Evolutionary conservation across 176 grass and related monocot genomes (phyloP), one percentile per base, ranked within the genome.

Genomic region (Cocos nucifera): DNA sequence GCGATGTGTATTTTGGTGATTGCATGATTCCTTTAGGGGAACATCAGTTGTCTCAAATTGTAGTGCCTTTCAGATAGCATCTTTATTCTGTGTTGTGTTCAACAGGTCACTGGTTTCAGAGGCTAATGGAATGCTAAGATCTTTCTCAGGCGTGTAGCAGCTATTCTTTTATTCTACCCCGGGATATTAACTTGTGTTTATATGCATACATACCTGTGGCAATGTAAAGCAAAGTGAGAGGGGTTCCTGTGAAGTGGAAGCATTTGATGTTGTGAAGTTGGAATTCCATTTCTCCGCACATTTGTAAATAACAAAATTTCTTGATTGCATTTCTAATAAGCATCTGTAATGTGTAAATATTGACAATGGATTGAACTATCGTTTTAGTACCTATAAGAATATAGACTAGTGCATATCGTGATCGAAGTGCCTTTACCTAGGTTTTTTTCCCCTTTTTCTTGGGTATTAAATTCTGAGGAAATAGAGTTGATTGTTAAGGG

Each of bases 101-200:
- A 61, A 39, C 58, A 61, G 75, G 67, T 82, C 62, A 57, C 67
- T 61, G 59, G 61, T 78, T 19, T 78, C 67, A 64, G 70, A 53
- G 78, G 70, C 78, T 65, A 72, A 66, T 82, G 62, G 70, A 75
- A 75, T 15, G 39, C 28, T 17, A 14, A 70, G 57, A 67, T 75
- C 78, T 81, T 74, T 56, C 44, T 74, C 74, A 49, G 20, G 27
- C 75, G 65, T 86, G 75, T 78, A 82, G 57, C 66, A 78, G 79
- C 70, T 80, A 86, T 82, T 86, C 84, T 86, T 86, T 86, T 53
- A 75, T 86, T 82, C 70, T 75, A 49, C 70, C 70, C 6, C 44
- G 57, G 75, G 78, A 66, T 75, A 66, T 78, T 78, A 57, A 74
- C 75, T 71, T 82, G 70, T 86, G 69, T 78, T 86, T 53, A 78